Conservation (phyloP, 495 filamentous ascomycete species). For the Penicillium canescens region DNA sequence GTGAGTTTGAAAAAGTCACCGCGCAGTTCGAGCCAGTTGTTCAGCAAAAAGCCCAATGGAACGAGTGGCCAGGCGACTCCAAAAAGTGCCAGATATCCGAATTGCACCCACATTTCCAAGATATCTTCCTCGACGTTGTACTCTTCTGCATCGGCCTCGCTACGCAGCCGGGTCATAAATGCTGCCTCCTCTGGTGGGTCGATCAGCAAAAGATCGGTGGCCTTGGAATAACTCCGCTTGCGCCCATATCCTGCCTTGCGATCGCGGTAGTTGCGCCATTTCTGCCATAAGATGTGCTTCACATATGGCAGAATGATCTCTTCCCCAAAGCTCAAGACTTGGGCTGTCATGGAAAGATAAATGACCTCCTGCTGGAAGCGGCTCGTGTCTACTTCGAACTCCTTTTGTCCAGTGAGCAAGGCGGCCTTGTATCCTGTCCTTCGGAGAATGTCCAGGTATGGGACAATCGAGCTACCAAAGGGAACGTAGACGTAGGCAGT, state of each 20-base stretch:
- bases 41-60: constrained; percentile 80
- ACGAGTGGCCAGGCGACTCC: constrained; percentile 91
- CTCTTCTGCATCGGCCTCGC: constrained; percentile 74
- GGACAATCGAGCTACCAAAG: constrained; percentile 80
- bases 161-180: constrained; percentile 76
- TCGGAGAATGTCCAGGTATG: constrained; percentile 78
- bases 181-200: constrained; percentile 68
- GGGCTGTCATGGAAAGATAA: constrained; percentile 91
- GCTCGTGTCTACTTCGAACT: constrained; percentile 75
- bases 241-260: constrained; percentile 14
- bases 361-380: constrained; percentile 89
- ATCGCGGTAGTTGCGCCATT: constrained; percentile 40
- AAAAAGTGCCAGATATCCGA: constrained; percentile 83
- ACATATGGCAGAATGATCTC: constrained; percentile 83
- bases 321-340: constrained; percentile 82
- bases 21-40: constrained; percentile 94
- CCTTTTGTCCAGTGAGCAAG: constrained; percentile 24
- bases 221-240: constrained; percentile 25
- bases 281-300: constrained; percentile 57
- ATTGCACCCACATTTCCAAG: constrained; percentile 49
- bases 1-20: constrained; percentile 93
- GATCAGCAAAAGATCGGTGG: constrained; percentile 31
- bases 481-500: constrained; percentile 97
- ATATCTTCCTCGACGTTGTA: constrained; percentile 72
- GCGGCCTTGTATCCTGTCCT: constrained; percentile 24